Base-by-base conservation (phyloP, 2,329 filamentous ascomycete genomes). In the Aspergillus nomiae region DNA sequence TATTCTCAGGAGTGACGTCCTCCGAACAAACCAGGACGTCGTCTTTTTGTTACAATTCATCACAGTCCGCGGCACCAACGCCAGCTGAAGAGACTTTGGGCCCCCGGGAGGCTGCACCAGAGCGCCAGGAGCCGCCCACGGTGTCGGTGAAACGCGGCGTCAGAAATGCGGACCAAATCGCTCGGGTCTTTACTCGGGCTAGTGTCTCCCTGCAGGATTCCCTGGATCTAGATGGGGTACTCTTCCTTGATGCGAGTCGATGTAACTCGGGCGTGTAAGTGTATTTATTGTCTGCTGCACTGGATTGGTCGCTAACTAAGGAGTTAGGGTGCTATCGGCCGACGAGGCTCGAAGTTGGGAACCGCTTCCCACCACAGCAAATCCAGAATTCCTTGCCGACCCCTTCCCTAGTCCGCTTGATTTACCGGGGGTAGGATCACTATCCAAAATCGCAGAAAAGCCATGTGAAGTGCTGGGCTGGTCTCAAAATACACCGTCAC, bases 171-270 rank as follows among this genome's bases (percentile, higher is more conserved):
- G 43, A 51, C 24, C 63, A 56, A 12, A 62, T 60, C 10, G 63
- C 65, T 11, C 57, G 69, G 12, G 65, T 83, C 2, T 82, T 82
- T 43, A 74, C 78, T 0, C 78, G 76, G 43, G 82, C 81, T 4
- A 79, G 81, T 26, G 71, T 74, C 9, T 74, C 82, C 1, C 73
- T 84, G 16, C 72, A 76, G 6, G 71, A 79, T 30, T 76, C 76
- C 0, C 69, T 82, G 41, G 76, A 81, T 32, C 68, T 80, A 0
- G 77, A 78, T n/a, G 80, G 79, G 1, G 66, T 69, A 3, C 67
- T 75, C 1, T 75, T 76, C 19, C 63, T 79, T 2, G 60, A 67
- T 56, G 61, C 68, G 5, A 32, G 67, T n/a, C 62, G 63, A 38
- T 64, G 63, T 19, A 71, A 71, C 41, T 64, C 64, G 41, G 61